A percentile compares a stretch with the other conserved stretches of the same genome.
These are phyloP conservation scores for Triticum urartu DNA, from an alignment of 176 grass and related monocot species.

Conservation along the genomic window DNA sequence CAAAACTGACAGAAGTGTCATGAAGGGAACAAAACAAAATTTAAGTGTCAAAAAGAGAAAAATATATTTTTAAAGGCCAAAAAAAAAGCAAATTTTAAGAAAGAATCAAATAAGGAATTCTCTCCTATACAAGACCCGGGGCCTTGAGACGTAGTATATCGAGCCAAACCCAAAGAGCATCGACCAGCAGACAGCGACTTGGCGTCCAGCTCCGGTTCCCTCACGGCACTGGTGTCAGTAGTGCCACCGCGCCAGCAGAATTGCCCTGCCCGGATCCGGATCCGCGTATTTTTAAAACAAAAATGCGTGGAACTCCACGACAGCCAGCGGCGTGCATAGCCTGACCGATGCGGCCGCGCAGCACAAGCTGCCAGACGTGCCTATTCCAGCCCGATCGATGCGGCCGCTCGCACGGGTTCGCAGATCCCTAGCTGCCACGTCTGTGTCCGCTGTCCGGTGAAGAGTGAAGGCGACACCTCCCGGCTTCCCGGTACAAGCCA, in stretches of 20 bases:
- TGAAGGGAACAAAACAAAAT: too few species aligned
- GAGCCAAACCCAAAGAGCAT: background rate
- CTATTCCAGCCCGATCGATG: conserved; percentile 8
- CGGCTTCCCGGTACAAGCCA: background rate
- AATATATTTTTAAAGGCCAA: too few species aligned
- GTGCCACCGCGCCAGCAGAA: background rate
- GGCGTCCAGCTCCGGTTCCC: background rate
- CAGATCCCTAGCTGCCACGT: background rate
- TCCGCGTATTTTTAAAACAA: too few species aligned
- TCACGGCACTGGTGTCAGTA: background rate
- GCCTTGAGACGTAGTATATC: too few species aligned
- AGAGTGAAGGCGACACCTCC: background rate
- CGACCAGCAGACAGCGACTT: background rate
- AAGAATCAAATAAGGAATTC: too few species aligned
- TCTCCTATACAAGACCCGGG: too few species aligned
- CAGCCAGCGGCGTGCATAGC: background rate
- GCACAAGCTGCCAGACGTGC: background rate
- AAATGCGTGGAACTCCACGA: background rate
- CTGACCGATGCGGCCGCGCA: background rate
- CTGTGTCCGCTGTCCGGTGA: background rate
- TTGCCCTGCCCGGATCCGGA: background rate
- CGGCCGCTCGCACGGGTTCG: background rate
- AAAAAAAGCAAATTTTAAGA: too few species aligned
- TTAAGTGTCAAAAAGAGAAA: too few species aligned
- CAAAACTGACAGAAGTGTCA: too few species aligned